These are phyloP conservation scores for Taphrina sp. DNA, from an alignment of 1,139 yeast species.

Conservation along the genomic window DNA sequence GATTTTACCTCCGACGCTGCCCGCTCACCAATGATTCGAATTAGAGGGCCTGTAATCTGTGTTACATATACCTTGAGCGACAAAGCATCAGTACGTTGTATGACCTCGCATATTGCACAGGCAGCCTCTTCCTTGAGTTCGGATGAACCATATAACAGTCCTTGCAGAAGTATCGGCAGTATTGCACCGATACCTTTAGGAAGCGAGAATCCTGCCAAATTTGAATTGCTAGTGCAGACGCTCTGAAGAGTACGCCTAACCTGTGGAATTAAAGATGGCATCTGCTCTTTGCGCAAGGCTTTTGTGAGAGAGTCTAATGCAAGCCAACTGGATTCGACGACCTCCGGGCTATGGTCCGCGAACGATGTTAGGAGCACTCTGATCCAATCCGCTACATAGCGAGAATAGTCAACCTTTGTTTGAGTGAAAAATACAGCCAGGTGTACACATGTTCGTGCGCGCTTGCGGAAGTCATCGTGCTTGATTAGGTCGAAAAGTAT, in stretches of 20 bases:
- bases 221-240: conserved; percentile 64
- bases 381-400: conserved; percentile 74
- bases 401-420: conserved; percentile 66
- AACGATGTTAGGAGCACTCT: conserved; percentile 67
- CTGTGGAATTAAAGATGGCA: conserved; percentile 76
- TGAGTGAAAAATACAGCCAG: conserved; percentile 68
- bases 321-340: conserved; percentile 68
- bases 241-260: conserved; percentile 68
- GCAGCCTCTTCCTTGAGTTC: conserved; percentile 87
- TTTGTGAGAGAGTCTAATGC: conserved; percentile 66
- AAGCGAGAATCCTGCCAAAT: conserved; percentile 69
- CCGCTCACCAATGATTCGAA: conserved; percentile 96
- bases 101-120: conserved; percentile 80
- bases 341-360: conserved; percentile 64
- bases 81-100: conserved; percentile 79
- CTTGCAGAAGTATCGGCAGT: conserved; percentile 89
- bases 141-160: conserved; percentile 86
- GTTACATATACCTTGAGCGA: conserved; percentile 86
- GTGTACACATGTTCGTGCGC: conserved; percentile 66
- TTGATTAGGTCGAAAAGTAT: conserved; percentile 74
- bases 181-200: conserved; percentile 88
- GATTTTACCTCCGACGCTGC: conserved; percentile 87
- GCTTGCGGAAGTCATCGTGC: conserved; percentile 66
- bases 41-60: conserved; percentile 92
- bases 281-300: conserved; percentile 61